Conservation (phyloP, 805 yeast genomes). For the Pichia membranifaciens region DNA sequence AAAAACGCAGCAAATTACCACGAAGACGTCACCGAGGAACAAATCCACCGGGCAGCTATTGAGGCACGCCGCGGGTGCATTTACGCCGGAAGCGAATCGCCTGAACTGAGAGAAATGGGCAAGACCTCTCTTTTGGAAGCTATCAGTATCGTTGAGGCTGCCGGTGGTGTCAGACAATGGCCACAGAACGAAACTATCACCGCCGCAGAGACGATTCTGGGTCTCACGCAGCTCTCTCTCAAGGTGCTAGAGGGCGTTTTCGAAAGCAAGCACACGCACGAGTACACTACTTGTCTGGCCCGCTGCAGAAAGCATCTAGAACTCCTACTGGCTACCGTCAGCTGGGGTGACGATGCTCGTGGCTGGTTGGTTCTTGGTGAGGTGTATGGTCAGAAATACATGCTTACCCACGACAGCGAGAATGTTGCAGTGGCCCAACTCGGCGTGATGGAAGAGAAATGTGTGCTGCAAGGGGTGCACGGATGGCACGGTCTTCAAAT, state of each 20-base stretch:
- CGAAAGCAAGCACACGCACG: not conserved
- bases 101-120: not conserved
- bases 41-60: not conserved
- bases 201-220: slow-evolving; percentile 9
- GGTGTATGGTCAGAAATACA: not conserved
- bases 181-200: not conserved
- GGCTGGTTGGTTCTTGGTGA: slow-evolving; percentile 1
- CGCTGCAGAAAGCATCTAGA: slow-evolving; percentile 4
- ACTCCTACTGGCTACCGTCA: not conserved
- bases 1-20: not conserved
- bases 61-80: slow-evolving; percentile 11
- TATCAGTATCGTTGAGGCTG: not conserved
- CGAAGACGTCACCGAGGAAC: not conserved
- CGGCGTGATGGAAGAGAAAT: not conserved
- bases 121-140: not conserved
- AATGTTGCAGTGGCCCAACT: not conserved
- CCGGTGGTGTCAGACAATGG: not conserved
- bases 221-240: not conserved
- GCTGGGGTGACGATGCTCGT: not conserved
- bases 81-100: not conserved
- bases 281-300: not conserved
- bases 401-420: not conserved
- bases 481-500: slow-evolving; percentile 9
- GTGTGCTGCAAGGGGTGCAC: slow-evolving; percentile 2
- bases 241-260: not conserved